Evolutionary conservation across 352 stramenopile species (phyloP), one percentile per base, ranked within the genome.

Genomic region (Globisporangium camurandrum): DNA sequence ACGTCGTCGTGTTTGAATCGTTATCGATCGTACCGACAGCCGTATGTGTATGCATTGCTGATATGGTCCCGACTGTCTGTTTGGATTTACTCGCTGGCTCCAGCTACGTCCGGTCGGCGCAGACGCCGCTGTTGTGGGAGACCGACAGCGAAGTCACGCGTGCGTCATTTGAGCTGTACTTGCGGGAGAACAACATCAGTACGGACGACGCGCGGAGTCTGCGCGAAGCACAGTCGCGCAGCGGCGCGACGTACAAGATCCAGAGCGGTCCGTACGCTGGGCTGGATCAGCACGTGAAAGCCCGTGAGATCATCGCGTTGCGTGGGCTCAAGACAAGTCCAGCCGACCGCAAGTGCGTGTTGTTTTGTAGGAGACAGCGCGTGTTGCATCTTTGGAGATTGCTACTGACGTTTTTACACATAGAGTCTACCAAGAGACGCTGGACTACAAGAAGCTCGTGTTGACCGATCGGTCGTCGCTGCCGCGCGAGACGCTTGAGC

Each of bases 211-310:
- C 75, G 8, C 63, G 62, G 12, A 64, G 66, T 7, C 63, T 94
- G 36, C 67, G 65, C 11, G 78, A 94, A 23, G 75, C 74, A 0
- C 80, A 91, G 61, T 58, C 69, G 22, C 78, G 83, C 39, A 72
- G 62, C 41, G 80, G 80, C 17, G 82, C 80, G 16, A 92, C 83
- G 6, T 92, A 88, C 53, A 92, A 88, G 49, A 64, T 94, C 9
- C 78, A 90, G 61, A 50, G 58, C 37, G 83, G 83, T 1, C 65
- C 76, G 11, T 94, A 92, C 38, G 56, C 78, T 3, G 83, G 83
- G 6, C 63, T 94, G 4, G 83, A 94, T n/a, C 83, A 91, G 50
- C 71, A 71, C 39, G 71, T 90, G 16, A 92, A 90, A 36, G 80
- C 75, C 16, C 83, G 80, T 2, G 72, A 87, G 34, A 66, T 94